Evolutionary conservation across 1,284 basidiomycete genomes (phyloP).

Genomic region (Xerocomus minutiporus): DNA sequence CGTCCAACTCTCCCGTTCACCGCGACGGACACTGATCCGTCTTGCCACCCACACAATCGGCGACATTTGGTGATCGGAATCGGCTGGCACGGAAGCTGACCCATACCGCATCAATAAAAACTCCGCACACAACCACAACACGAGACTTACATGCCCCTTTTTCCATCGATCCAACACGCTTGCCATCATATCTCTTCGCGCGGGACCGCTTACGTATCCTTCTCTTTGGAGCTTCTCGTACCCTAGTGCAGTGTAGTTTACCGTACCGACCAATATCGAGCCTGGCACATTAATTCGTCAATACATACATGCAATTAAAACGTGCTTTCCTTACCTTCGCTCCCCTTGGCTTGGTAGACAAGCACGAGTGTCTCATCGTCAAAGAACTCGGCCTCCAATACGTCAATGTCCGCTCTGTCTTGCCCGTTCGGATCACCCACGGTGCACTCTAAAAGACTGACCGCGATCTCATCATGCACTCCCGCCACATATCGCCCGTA

Average conservation of each 20-base stretch:
- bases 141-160: constrained; percentile 46
- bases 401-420: constrained; percentile 38
- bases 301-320: constrained; percentile 17
- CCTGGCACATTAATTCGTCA: constrained; percentile 35
- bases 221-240: constrained; percentile 49
- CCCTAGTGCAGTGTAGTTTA: constrained; percentile 53
- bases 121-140: constrained; percentile 32
- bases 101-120: constrained; percentile 32
- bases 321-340: constrained; percentile 41
- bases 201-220: constrained; percentile 48
- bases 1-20: constrained; percentile 71
- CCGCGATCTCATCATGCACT: constrained; percentile 38
- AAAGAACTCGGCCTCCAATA: constrained; percentile 70
- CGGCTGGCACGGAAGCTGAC: constrained; percentile 44
- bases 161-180: constrained; percentile 51
- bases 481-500: constrained; percentile 40
- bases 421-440: constrained; percentile 37
- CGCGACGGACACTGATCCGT: constrained; percentile 54
- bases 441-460: constrained; percentile 50
- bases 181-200: constrained; percentile 60
- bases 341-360: constrained; percentile 44
- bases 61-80: constrained; percentile 57
- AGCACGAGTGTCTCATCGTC: constrained; percentile 65
- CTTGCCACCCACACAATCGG: constrained; percentile 45
- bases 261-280: constrained; percentile 52